Percentiles rank a stretch among this genome's conserved stretches.
These are phyloP conservation scores for Salix udensis DNA, from an alignment of 345 rosid genomes.

Conservation along the genomic window DNA sequence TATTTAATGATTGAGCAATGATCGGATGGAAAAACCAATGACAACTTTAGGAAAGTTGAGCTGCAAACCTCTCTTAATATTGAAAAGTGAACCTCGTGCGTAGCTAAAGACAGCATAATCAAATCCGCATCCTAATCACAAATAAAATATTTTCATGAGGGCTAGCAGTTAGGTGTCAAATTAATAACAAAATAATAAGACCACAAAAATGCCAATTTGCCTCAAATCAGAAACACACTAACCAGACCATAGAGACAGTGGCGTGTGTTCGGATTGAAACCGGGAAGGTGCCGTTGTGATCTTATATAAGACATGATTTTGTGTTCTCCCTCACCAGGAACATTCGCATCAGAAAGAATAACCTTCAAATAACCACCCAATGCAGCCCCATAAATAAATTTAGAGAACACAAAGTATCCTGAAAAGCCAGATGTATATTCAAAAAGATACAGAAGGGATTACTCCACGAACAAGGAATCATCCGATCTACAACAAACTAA, in stretches of 20 bases:
- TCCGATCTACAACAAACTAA: conserved; percentile 38
- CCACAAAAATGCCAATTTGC: neutral
- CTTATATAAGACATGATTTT: conserved; percentile 95
- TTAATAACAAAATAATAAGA: neutral
- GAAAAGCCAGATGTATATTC: conserved; percentile 36
- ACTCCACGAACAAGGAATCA: conserved; percentile 50
- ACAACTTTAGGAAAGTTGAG: conserved; percentile 11
- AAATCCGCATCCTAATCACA: conserved; percentile 87
- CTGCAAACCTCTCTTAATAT: conserved; percentile 83
- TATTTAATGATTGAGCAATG: conserved; percentile 1
- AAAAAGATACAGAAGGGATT: conserved; percentile 43
- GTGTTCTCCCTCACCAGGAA: conserved; percentile 98
- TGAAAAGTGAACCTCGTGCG: conserved; percentile 98
- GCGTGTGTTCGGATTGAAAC: conserved; percentile 88
- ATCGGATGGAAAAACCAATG: neutral
- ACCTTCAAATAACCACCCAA: conserved; percentile 81
- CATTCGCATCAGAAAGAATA: conserved; percentile 95
- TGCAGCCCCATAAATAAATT: conserved; percentile 55
- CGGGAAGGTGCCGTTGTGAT: conserved; percentile 72
- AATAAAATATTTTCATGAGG: neutral
- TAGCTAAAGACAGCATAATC: conserved; percentile 93
- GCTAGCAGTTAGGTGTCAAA: neutral
- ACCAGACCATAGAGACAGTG: conserved; percentile 96
- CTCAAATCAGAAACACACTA: conserved; percentile 21
- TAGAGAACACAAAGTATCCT: conserved; percentile 52